A percentile compares a stretch with the other conserved stretches of the same genome.
Conservation (phyloP, 2,329 filamentous ascomycete genomes). For the Talaromyces sp. region DNA sequence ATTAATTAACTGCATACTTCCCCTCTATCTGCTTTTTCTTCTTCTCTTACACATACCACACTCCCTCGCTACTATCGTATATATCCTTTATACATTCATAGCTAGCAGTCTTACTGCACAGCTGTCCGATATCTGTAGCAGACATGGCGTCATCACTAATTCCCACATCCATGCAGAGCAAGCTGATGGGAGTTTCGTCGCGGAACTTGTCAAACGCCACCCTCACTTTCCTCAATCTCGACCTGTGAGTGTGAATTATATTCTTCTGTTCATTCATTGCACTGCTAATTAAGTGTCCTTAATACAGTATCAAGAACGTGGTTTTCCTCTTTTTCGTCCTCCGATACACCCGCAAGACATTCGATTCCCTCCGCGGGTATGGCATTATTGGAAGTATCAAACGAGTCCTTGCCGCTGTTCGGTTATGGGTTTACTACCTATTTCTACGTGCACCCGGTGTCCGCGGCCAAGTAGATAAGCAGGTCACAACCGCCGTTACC, state of each 20-base stretch:
- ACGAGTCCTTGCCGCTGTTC: slow-evolving; percentile 69
- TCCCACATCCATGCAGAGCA: slow-evolving; percentile 45
- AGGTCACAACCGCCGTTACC: slow-evolving; percentile 73
- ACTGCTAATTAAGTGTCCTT: slow-evolving; percentile 13
- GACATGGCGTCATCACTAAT: slow-evolving; percentile 42
- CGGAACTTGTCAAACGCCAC: slow-evolving; percentile 32
- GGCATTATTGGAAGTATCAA: slow-evolving; percentile 75
- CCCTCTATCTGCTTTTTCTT: neutral
- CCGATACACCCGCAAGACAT: slow-evolving; percentile 73
- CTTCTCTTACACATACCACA: neutral
- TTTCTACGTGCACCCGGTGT: slow-evolving; percentile 87
- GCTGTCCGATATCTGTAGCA: slow-evolving; percentile 16
- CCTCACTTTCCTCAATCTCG: slow-evolving; percentile 38
- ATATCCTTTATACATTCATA: slow-evolving; percentile 11
- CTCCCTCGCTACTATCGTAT: slow-evolving; percentile 17
- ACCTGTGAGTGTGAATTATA: slow-evolving; percentile 37
- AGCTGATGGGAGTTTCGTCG: slow-evolving; percentile 37
- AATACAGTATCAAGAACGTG: slow-evolving; percentile 71
- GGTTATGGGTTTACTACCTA: slow-evolving; percentile 73
- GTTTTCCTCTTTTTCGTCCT: slow-evolving; percentile 86
- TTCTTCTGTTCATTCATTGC: neutral
- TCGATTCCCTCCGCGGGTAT: slow-evolving; percentile 84
- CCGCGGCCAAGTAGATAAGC: slow-evolving; percentile 76
- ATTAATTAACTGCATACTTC: neutral
- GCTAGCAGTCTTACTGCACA: slow-evolving; percentile 2